These are phyloP conservation scores for Pogostemon cablin DNA, from an alignment of 257 asterid species.

Conservation along the genomic window DNA sequence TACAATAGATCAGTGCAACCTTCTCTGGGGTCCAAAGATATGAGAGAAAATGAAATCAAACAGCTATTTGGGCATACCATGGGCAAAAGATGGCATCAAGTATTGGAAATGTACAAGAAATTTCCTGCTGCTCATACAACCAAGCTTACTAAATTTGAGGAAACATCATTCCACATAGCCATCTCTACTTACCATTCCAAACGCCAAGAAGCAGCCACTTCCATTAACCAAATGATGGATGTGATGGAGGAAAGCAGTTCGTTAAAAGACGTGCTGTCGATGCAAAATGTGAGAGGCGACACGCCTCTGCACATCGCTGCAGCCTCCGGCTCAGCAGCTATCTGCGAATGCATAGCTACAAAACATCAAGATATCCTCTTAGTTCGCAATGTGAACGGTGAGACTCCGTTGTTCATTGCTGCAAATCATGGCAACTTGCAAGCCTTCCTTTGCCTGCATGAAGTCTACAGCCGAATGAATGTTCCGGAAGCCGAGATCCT, in stretches of 20 bases:
- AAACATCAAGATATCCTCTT: conserved; percentile 20
- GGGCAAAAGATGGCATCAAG: conserved; percentile 40
- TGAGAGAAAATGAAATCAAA: too few species aligned
- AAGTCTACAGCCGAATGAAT: background rate
- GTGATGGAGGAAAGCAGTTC: background rate
- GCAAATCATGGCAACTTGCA: conserved; percentile 41
- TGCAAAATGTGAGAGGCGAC: conserved; percentile 40
- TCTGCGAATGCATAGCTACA: conserved; percentile 29
- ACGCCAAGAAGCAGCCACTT: background rate
- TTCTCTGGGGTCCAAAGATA: too few species aligned
- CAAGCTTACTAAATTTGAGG: conserved; percentile 44
- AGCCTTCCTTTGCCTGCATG: conserved; percentile 37
- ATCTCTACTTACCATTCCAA: conserved; percentile 35
- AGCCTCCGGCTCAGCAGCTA: conserved; percentile 38
- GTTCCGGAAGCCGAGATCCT: background rate
- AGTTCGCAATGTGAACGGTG: conserved; percentile 39
- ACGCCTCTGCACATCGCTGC: conserved; percentile 66
- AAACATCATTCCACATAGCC: conserved; percentile 55
- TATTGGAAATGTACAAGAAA: background rate
- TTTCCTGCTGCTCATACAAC: background rate
- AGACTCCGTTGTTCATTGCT: conserved; percentile 54
- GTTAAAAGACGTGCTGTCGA: background rate
- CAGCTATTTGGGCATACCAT: conserved; percentile 24
- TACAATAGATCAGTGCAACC: too few species aligned
- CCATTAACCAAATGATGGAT: conserved; percentile 30